These are phyloP conservation scores for Vaccinium macrocarpon DNA, from an alignment of 148 eudicot species.

Conservation along the genomic window DNA sequence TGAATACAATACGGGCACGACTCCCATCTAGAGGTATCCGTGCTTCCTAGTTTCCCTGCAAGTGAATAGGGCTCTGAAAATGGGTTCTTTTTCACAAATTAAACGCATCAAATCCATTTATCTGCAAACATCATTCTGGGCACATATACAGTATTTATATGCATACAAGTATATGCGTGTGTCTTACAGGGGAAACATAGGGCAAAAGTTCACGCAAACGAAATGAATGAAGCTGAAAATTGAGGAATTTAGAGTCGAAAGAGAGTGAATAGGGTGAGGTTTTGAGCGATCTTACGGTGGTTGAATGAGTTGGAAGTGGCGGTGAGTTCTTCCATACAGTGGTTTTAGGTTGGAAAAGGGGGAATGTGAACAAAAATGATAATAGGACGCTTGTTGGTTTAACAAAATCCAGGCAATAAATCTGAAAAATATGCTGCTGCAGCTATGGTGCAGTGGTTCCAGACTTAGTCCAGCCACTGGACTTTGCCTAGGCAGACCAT, in stretches of 20 bases:
- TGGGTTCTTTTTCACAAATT: not conserved
- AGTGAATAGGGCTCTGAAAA: too few species aligned
- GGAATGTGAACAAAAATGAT: not conserved
- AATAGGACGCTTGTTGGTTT: not conserved
- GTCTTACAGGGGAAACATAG: not conserved
- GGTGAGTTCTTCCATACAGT: not conserved
- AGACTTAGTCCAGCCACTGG: not conserved
- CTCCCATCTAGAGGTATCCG: too few species aligned
- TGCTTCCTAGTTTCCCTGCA: too few species aligned
- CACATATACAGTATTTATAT: not conserved
- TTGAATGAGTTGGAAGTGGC: not conserved
- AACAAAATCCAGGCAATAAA: not conserved
- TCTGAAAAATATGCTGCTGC: not conserved
- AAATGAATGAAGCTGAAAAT: not conserved
- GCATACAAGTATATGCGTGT: not conserved
- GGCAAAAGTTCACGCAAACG: not conserved
- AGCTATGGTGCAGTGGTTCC: not conserved
- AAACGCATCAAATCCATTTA: not conserved
- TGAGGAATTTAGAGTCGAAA: not conserved
- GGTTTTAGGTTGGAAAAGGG: not conserved
- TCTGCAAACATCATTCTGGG: not conserved
- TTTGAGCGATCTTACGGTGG: conserved; percentile 10
- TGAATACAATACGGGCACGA: too few species aligned
- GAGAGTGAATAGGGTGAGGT: not conserved
- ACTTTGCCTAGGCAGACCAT: too few species aligned